Evolutionary conservation across 1,284 basidiomycete genomes (phyloP).

Genomic region (Irpex sp.): DNA sequence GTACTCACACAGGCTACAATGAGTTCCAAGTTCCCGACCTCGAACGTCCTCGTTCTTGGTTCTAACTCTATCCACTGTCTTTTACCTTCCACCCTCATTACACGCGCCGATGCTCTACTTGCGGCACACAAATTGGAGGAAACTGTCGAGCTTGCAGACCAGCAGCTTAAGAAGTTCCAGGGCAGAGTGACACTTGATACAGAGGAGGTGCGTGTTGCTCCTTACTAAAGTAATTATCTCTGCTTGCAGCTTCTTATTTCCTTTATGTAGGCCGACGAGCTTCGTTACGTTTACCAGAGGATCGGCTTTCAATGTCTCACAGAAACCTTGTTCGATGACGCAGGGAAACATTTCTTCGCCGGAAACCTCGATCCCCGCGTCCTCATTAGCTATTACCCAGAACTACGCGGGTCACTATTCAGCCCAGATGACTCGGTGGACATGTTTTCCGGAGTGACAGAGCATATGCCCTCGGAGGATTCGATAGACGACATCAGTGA

Average conservation of each 20-base stretch:
- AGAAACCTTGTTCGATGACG: slow-evolving; percentile 75
- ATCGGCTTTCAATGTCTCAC: slow-evolving; percentile 71
- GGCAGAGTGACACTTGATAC: slow-evolving; percentile 43
- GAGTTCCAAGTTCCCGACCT: background rate
- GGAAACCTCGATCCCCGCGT: slow-evolving; percentile 75
- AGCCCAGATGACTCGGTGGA: slow-evolving; percentile 41
- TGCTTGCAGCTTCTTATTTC: background rate
- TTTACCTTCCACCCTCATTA: slow-evolving; percentile 67
- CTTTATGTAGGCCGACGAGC: slow-evolving; percentile 50
- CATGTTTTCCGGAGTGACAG: slow-evolving; percentile 66
- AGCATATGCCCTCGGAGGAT: slow-evolving; percentile 57
- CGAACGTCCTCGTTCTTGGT: slow-evolving; percentile 61
- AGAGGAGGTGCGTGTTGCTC: slow-evolving; percentile 42
- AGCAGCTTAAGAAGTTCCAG: slow-evolving; percentile 54
- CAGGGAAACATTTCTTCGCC: slow-evolving; percentile 67
- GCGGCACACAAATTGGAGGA: slow-evolving; percentile 63
- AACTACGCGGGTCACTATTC: slow-evolving; percentile 60
- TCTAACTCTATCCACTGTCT: slow-evolving; percentile 63
- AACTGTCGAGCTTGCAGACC: slow-evolving; percentile 58
- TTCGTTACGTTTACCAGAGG: slow-evolving; percentile 73
- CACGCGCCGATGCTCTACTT: slow-evolving; percentile 69
- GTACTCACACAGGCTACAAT: background rate
- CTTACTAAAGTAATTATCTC: slow-evolving; percentile 1
- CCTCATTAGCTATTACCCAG: slow-evolving; percentile 73
- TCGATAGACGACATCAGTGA: slow-evolving; percentile 76